Conservation (phyloP, 768 basidiomycete genomes). For the Termitomyces sp. region DNA sequence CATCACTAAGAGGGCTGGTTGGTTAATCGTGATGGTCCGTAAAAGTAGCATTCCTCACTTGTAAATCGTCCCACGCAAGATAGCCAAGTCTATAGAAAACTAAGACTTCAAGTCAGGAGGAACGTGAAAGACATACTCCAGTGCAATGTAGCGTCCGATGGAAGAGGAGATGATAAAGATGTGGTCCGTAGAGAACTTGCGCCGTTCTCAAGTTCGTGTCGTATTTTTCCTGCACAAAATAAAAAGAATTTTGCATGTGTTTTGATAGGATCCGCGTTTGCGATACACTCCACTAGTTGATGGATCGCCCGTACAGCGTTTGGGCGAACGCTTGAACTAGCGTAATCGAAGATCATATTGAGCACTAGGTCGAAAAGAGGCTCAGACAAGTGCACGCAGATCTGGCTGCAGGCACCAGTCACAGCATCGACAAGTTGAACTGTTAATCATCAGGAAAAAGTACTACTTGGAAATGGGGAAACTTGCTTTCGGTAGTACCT, state of each 20-base stretch:
- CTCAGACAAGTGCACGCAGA: conserved; percentile 72
- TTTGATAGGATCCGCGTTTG: conserved; percentile 75
- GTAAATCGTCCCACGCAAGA: conserved; percentile 76
- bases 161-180: conserved; percentile 60
- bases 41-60: conserved; percentile 45
- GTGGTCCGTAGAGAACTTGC: conserved; percentile 75
- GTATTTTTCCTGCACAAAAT: conserved; percentile 67
- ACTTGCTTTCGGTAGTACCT: conserved; percentile 59
- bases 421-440: conserved; percentile 78
- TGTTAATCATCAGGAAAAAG: conserved; percentile 21
- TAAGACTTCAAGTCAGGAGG: conserved; percentile 3
- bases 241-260: conserved; percentile 77
- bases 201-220: conserved; percentile 77
- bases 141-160: conserved; percentile 83
- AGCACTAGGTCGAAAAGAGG: conserved; percentile 76
- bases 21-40: conserved; percentile 1
- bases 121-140: conserved; percentile 57
- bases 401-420: conserved; percentile 70
- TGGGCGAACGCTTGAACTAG: conserved; percentile 73
- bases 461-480: background rate
- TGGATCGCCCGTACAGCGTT: conserved; percentile 88
- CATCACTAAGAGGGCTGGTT: conserved; percentile 39
- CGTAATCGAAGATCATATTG: conserved; percentile 82
- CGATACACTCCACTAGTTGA: conserved; percentile 81
- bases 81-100: conserved; percentile 54